phyloP scores from a whole-genome alignment of 495 filamentous ascomycete species.

The Podospora fimiseda region DNA sequence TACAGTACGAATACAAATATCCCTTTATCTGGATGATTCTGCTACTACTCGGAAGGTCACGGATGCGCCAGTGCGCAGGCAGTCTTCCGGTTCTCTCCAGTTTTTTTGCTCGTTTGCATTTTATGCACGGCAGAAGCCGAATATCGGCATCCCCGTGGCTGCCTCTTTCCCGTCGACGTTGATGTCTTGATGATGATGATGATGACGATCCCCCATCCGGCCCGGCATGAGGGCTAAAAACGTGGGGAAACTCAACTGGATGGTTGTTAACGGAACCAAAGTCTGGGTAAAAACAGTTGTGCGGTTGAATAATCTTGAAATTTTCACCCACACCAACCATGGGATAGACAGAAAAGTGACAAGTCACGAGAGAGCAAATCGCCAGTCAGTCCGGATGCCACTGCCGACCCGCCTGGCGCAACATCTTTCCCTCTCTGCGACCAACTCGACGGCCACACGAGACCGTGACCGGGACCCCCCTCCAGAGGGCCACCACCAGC shows the following conservation, averaged over 20 bases:
- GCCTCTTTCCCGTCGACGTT: not conserved
- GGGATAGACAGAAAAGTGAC: too few relatives aligned
- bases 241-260: too few relatives aligned
- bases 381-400: constrained; percentile 6
- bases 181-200: constrained; percentile 12
- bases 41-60: too few relatives aligned
- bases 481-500: constrained; percentile 5
- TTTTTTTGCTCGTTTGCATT: not conserved
- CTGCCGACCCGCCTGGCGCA: constrained; percentile 14
- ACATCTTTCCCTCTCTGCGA: not conserved
- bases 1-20: not conserved
- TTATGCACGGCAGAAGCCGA: too few relatives aligned
- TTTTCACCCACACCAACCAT: not conserved
- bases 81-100: too few relatives aligned
- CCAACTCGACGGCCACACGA: not conserved
- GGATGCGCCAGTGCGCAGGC: too few relatives aligned
- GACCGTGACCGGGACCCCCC: too few relatives aligned
- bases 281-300: constrained; percentile 22
- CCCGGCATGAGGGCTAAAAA: constrained; percentile 13
- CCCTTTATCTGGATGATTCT: too few relatives aligned
- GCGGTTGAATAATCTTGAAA: constrained; percentile 13
- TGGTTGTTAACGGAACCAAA: not conserved
- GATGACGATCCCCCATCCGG: too few relatives aligned
- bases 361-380: not conserved
- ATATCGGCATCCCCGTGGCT: too few relatives aligned